Conservation (phyloP, 768 basidiomycete species). For the Phlebiopsis gigantea region DNA sequence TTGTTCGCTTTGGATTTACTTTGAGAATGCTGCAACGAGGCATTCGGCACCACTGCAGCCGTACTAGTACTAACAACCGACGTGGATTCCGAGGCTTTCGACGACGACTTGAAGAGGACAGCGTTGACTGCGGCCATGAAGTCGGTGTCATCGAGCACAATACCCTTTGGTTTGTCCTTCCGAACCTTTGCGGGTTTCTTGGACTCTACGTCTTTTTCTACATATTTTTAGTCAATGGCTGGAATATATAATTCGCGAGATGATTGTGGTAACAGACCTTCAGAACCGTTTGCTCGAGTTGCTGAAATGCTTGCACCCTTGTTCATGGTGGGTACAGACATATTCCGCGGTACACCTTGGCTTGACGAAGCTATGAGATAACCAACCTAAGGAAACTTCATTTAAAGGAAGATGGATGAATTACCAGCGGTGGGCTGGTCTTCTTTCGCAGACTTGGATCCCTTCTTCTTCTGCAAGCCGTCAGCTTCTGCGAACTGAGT, state of each 20-base stretch:
- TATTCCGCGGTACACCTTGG: background rate
- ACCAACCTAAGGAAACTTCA: background rate
- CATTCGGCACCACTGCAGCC: background rate
- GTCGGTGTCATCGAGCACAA: background rate
- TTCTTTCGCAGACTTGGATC: background rate
- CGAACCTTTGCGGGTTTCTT: background rate
- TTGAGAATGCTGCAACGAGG: background rate
- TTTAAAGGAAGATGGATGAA: background rate
- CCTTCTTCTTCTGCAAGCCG: slow-evolving; percentile 4
- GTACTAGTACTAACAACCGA: background rate
- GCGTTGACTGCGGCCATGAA: background rate
- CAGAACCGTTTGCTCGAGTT: background rate
- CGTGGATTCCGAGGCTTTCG: background rate
- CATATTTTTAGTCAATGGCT: background rate
- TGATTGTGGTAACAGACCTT: slow-evolving; percentile 3
- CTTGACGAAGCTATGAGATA: background rate
- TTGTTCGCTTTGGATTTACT: background rate
- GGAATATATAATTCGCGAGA: background rate
- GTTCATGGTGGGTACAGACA: too few relatives aligned
- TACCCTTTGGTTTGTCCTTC: background rate
- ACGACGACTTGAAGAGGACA: background rate
- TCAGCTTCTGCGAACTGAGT: background rate
- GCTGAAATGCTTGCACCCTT: background rate
- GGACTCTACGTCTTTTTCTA: background rate
- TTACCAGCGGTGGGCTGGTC: background rate